These are phyloP conservation scores for Isabelozyma gotoi DNA, from an alignment of 805 yeast species.

Conservation along the genomic window DNA sequence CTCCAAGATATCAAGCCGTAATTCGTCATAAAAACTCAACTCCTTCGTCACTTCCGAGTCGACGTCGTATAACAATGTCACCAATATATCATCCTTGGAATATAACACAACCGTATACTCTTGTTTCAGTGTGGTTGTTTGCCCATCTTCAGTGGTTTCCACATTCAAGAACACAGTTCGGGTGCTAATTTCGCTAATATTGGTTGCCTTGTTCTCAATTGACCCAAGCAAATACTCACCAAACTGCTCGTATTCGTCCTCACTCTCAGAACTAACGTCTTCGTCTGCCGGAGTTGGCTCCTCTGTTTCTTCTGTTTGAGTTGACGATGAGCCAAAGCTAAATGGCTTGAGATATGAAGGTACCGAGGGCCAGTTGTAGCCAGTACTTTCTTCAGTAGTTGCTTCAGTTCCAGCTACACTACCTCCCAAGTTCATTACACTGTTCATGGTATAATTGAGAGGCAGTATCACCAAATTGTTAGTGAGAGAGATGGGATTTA, in stretches of 20 bases:
- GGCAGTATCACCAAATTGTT: constrained; percentile 40
- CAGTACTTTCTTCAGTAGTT: background rate
- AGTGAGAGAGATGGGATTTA: constrained; percentile 35
- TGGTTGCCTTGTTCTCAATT: background rate
- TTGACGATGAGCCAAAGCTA: constrained; percentile 5
- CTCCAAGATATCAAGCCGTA: constrained; percentile 13
- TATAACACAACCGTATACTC: constrained; percentile 35
- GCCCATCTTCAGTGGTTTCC: constrained; percentile 1
- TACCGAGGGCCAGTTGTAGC: constrained; percentile 15
- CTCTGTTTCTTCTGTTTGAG: too few species aligned
- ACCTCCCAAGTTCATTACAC: constrained; percentile 24
- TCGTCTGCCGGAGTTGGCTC: constrained; percentile 1
- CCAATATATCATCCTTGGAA: constrained; percentile 16
- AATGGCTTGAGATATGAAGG: constrained; percentile 15
- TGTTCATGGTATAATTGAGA: constrained; percentile 32
- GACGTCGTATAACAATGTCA: constrained; percentile 32
- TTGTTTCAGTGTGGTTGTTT: constrained; percentile 3
- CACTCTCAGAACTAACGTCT: background rate
- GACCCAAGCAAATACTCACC: background rate
- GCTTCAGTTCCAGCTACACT: constrained; percentile 1
- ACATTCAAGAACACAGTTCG: background rate
- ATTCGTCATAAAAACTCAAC: constrained; percentile 19
- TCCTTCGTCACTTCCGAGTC: constrained; percentile 20
- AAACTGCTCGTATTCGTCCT: background rate
- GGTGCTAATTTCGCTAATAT: too few species aligned